These are phyloP conservation scores for Lachnellula occidentalis DNA, from an alignment of 2,329 filamentous ascomycete genomes.

Conservation along the genomic window DNA sequence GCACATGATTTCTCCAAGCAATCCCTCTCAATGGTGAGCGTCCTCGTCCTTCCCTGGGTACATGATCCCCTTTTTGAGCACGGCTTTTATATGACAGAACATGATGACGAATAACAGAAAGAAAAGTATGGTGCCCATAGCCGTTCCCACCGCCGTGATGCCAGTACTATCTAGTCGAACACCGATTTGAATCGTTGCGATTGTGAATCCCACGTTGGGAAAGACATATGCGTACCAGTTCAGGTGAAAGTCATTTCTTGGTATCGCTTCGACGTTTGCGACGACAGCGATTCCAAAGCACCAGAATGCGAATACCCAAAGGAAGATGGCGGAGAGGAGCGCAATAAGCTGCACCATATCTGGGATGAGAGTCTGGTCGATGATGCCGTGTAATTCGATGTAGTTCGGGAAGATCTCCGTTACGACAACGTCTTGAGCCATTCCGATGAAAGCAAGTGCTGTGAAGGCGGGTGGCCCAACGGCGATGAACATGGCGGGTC, in stretches of 20 bases:
- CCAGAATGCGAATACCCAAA: slow-evolving; percentile 59
- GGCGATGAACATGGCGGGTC: slow-evolving; percentile 68
- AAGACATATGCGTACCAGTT: slow-evolving; percentile 62
- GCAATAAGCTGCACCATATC: slow-evolving; percentile 31
- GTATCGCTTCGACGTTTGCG: slow-evolving; percentile 32
- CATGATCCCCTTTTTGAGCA: slow-evolving; percentile 25
- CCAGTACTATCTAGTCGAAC: slow-evolving; percentile 40
- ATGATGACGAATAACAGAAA: slow-evolving; percentile 32
- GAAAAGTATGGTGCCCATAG: slow-evolving; percentile 43
- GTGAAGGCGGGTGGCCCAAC: slow-evolving; percentile 69
- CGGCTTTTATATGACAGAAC: slow-evolving; percentile 25
- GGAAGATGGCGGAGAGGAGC: slow-evolving; percentile 44
- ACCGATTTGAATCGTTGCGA: slow-evolving; percentile 50
- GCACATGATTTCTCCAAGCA: neutral
- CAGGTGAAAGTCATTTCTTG: slow-evolving; percentile 50
- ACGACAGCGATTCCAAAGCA: slow-evolving; percentile 41
- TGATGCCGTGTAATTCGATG: slow-evolving; percentile 37
- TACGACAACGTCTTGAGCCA: slow-evolving; percentile 34
- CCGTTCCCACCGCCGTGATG: slow-evolving; percentile 35
- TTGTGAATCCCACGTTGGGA: slow-evolving; percentile 53
- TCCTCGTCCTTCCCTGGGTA: slow-evolving; percentile 32
- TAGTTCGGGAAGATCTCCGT: slow-evolving; percentile 22
- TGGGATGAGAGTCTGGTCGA: slow-evolving; percentile 35
- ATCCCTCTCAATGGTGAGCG: slow-evolving; percentile 14
- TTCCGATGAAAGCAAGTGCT: slow-evolving; percentile 63